Evolutionary conservation across 2,329 filamentous ascomycete species (phyloP).

Genomic region (Ceratocystis eucalypticola): DNA sequence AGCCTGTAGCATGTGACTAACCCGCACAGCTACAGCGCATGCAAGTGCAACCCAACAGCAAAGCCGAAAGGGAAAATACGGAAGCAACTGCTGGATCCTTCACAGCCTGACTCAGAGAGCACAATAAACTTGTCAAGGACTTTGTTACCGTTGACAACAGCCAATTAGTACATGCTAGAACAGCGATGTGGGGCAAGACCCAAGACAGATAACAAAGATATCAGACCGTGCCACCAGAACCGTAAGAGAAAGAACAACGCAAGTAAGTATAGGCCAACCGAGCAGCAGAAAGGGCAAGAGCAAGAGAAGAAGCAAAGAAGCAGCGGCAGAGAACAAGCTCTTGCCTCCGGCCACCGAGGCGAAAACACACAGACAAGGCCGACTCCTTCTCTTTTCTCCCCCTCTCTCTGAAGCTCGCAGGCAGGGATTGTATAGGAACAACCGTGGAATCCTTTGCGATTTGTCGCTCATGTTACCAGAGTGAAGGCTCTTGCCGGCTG

Average conservation of each 20-base stretch:
- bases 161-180: too few relatives aligned
- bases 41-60: neutral
- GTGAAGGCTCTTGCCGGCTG: neutral
- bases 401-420: neutral
- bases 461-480: neutral
- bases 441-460: neutral
- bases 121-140: neutral
- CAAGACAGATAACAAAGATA: too few relatives aligned
- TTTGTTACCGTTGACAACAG: too few relatives aligned
- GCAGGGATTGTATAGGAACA: neutral
- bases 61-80: constrained; percentile 3
- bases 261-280: too few relatives aligned
- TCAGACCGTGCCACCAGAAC: too few relatives aligned
- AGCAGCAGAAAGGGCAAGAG: too few relatives aligned
- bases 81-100: neutral
- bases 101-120: constrained; percentile 4
- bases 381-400: neutral
- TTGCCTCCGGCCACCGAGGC: too few relatives aligned
- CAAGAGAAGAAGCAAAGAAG: too few relatives aligned
- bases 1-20: neutral
- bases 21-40: neutral
- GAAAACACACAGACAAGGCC: too few relatives aligned
- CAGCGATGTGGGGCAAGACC: too few relatives aligned
- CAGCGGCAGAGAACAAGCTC: too few relatives aligned
- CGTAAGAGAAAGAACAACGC: too few relatives aligned